phyloP scores from a whole-genome alignment of 2,329 filamentous ascomycete species.

The Scleromitrula shiraiana region DNA sequence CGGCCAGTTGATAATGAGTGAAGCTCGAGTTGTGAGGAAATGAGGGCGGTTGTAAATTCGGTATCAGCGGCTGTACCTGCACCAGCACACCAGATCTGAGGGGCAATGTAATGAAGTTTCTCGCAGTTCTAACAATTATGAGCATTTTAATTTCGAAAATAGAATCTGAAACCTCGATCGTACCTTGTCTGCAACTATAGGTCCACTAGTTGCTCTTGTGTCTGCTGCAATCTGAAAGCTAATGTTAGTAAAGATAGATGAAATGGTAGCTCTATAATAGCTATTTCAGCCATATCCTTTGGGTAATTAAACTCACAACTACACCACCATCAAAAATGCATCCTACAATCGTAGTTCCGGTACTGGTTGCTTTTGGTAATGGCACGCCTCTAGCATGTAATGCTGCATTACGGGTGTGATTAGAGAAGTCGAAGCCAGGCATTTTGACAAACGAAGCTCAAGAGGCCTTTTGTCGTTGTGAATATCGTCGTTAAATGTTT shows the following conservation, averaged over 20 bases:
- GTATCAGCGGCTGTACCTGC: constrained; percentile 97
- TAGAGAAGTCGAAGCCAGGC: constrained; percentile 98
- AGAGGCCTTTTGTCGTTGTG: constrained; percentile 6
- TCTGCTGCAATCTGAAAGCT: constrained; percentile 78
- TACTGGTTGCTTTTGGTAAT: constrained; percentile 94
- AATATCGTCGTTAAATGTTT: not conserved
- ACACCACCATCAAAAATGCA: constrained; percentile 95
- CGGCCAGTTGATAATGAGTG: constrained; percentile 94
- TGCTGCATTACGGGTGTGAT: constrained; percentile 98
- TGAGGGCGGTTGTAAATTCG: constrained; percentile 97
- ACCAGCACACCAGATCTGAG: constrained; percentile 98
- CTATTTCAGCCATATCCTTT: not conserved
- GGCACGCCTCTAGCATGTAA: constrained; percentile 91
- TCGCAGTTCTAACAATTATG: constrained; percentile 72
- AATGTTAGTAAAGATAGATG: constrained; percentile 14
- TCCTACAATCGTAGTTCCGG: constrained; percentile 96
- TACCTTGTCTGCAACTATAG: constrained; percentile 97
- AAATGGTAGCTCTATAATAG: not conserved
- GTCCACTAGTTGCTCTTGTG: constrained; percentile 91
- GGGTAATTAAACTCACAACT: constrained; percentile 53
- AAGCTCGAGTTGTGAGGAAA: constrained; percentile 97
- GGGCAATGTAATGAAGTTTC: constrained; percentile 97
- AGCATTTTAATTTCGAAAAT: not conserved
- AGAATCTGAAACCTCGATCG: constrained; percentile 9
- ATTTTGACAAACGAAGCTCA: constrained; percentile 46